These are phyloP conservation scores for Pseudonitzschia multiseries DNA, from an alignment of 108 stramenopile genomes.

Conservation along the genomic window DNA sequence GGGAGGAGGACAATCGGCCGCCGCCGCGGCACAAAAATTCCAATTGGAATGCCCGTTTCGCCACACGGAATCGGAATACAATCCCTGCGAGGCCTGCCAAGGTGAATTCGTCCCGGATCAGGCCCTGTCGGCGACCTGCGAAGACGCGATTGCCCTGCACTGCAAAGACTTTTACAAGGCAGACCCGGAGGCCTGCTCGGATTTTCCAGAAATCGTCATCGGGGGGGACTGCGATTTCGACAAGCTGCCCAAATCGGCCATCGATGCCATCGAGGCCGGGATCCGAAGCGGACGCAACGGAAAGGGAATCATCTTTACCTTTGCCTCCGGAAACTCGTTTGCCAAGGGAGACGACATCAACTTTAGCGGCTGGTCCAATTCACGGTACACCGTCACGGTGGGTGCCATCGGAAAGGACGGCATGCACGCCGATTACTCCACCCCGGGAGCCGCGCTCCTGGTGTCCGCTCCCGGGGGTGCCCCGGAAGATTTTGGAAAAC, in stretches of 20 bases:
- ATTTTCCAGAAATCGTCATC: conserved; percentile 30
- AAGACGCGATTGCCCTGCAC: conserved; percentile 19
- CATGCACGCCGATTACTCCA: conserved; percentile 42
- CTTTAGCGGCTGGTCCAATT: conserved; percentile 36
- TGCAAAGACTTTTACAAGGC: conserved; percentile 22
- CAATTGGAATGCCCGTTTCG: conserved; percentile 12
- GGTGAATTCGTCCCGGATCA: not conserved
- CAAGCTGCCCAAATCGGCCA: not conserved
- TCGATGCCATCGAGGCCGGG: conserved; percentile 18
- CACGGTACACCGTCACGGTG: conserved; percentile 43
- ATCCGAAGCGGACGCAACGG: conserved; percentile 41
- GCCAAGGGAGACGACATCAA: conserved; percentile 38
- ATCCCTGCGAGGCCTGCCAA: conserved; percentile 19
- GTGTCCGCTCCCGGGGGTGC: conserved; percentile 46
- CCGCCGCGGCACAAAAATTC: not conserved
- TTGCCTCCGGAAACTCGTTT: conserved; percentile 49
- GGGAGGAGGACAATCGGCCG: too few relatives aligned
- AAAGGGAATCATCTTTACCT: conserved; percentile 48
- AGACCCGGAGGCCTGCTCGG: conserved; percentile 31
- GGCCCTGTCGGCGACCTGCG: conserved; percentile 2
- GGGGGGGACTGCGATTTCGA: conserved; percentile 33
- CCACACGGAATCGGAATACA: not conserved
- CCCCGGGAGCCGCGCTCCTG: conserved; percentile 41
- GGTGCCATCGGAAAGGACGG: conserved; percentile 44
- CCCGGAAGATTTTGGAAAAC: conserved; percentile 20